A percentile compares a stretch with the other conserved stretches of the same genome.
Conservation (phyloP, 2,329 filamentous ascomycete genomes). For the Polychaeton citri region DNA sequence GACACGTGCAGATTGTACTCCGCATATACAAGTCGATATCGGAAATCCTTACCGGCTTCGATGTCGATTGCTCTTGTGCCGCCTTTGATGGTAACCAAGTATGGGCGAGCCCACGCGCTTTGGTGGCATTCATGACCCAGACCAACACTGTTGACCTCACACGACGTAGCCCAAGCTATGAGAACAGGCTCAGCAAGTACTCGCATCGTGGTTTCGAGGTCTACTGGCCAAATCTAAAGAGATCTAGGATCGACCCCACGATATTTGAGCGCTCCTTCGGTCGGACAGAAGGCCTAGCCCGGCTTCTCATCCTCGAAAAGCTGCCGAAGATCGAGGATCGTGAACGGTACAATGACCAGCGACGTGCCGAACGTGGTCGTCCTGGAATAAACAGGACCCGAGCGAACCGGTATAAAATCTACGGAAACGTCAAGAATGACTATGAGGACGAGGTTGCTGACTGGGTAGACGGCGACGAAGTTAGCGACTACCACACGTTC, state of each 20-base stretch:
- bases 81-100: constrained; percentile 73
- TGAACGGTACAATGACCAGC: constrained; percentile 56
- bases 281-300: constrained; percentile 61
- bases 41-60: constrained; percentile 77
- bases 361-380: constrained; percentile 58
- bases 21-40: constrained; percentile 73
- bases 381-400: constrained; percentile 38
- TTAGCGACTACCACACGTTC: constrained; percentile 59
- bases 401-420: constrained; percentile 29
- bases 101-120: constrained; percentile 61
- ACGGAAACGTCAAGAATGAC: constrained; percentile 62
- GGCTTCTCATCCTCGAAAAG: constrained; percentile 66
- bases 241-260: constrained; percentile 66
- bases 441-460: constrained; percentile 74
- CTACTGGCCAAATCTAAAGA: constrained; percentile 62
- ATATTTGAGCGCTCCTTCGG: constrained; percentile 74
- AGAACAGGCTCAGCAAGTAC: constrained; percentile 77
- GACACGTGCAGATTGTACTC: constrained; percentile 76
- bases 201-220: constrained; percentile 75
- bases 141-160: constrained; percentile 68
- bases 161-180: constrained; percentile 72
- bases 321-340: constrained; percentile 56
- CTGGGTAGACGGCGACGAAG: constrained; percentile 64
- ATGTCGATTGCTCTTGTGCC: constrained; percentile 72
- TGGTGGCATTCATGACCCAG: constrained; percentile 71